These are phyloP conservation scores for Inosperma sp. DNA, from an alignment of 768 basidiomycete genomes.

Conservation along the genomic window DNA sequence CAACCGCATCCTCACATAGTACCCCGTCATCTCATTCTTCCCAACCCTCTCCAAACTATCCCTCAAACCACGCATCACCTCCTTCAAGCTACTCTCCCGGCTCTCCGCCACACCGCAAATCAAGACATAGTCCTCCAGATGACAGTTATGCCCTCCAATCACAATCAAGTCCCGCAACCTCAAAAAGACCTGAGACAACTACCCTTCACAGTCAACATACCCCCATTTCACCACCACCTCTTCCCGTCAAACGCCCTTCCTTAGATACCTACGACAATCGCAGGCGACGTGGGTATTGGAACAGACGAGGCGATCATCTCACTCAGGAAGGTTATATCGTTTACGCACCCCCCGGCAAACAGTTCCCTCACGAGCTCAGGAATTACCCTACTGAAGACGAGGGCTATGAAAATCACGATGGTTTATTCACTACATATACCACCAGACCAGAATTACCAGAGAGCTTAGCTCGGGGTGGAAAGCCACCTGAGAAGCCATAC, in stretches of 20 bases:
- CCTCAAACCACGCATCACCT: neutral
- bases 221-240: constrained; percentile 13
- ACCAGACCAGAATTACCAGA: constrained; percentile 55
- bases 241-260: constrained; percentile 1
- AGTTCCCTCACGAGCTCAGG: constrained; percentile 58
- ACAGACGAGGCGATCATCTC: constrained; percentile 69
- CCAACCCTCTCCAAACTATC: constrained; percentile 11
- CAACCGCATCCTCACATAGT: constrained; percentile 2
- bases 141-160: constrained; percentile 6
- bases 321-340: constrained; percentile 54
- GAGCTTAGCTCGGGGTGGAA: constrained; percentile 55
- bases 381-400: constrained; percentile 52
- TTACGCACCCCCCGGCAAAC: constrained; percentile 52
- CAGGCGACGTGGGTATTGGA: constrained; percentile 63
- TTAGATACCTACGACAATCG: constrained; percentile 30
- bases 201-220: constrained; percentile 36
- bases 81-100: constrained; percentile 9
- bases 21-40: constrained; percentile 12
- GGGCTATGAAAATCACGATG: constrained; percentile 55
- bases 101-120: constrained; percentile 12
- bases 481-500: constrained; percentile 53
- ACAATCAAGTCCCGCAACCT: constrained; percentile 8
- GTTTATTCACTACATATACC: constrained; percentile 37
- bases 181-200: constrained; percentile 17
- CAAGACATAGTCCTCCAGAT: constrained; percentile 18